Percentiles rank a stretch among this genome's conserved stretches.
These are phyloP conservation scores for Hypoxylon sp. DNA, from an alignment of 2,329 filamentous ascomycete species.

Conservation along the genomic window DNA sequence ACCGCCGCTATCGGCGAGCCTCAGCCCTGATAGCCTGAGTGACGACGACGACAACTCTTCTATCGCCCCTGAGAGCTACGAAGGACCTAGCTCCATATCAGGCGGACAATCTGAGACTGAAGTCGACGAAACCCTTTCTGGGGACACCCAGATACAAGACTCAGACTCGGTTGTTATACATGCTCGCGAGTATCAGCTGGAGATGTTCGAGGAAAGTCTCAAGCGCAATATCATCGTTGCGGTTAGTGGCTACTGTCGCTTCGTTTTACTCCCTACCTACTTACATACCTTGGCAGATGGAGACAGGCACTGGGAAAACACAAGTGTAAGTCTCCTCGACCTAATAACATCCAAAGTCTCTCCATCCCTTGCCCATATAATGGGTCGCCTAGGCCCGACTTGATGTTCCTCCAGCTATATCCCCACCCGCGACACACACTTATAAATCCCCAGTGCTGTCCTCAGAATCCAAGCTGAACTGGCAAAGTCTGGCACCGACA, in stretches of 20 bases:
- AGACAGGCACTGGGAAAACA: conserved; percentile 83
- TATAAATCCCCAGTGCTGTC: conserved; percentile 64
- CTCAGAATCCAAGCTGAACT: conserved; percentile 75
- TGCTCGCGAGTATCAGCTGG: conserved; percentile 75
- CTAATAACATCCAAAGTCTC: neutral
- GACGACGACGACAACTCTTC: conserved; percentile 11
- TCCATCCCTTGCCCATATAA: neutral
- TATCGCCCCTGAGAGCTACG: conserved; percentile 5
- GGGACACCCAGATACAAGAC: conserved; percentile 37
- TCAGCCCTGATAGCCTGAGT: conserved; percentile 18
- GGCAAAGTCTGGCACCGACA: conserved; percentile 62
- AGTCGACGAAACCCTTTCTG: conserved; percentile 2
- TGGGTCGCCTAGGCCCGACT: neutral
- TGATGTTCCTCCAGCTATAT: conserved; percentile 9
- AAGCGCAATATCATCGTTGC: conserved; percentile 77
- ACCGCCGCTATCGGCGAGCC: conserved; percentile 16
- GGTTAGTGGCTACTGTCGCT: conserved; percentile 56
- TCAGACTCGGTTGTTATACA: conserved; percentile 52
- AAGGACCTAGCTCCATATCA: conserved; percentile 2
- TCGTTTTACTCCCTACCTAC: neutral
- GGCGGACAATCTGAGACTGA: conserved; percentile 2
- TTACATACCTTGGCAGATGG: conserved; percentile 65
- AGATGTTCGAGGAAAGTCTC: conserved; percentile 80
- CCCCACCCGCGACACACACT: conserved; percentile 28
- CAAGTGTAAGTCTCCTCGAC: conserved; percentile 68